A percentile compares a stretch with the other conserved stretches of the same genome.
phyloP scores from a whole-genome alignment of 208 protist genomes.

The Novymonas esmeraldas region DNA sequence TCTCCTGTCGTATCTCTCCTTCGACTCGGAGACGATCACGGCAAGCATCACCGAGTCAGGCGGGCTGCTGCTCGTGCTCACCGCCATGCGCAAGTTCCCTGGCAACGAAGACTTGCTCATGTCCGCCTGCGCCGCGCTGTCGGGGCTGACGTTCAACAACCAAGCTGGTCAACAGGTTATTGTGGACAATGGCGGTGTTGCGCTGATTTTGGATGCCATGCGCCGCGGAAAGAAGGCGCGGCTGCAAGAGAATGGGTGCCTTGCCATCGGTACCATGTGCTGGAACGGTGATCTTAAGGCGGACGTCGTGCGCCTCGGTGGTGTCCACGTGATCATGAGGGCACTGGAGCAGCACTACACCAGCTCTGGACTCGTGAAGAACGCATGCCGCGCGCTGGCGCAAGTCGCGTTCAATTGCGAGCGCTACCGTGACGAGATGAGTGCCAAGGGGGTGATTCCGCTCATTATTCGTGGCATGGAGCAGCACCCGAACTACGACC shows the following conservation, averaged over 20 bases:
- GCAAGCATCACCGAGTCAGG: slow-evolving; percentile 72
- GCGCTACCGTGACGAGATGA: slow-evolving; percentile 88
- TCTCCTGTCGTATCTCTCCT: slow-evolving; percentile 91
- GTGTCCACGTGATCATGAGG: slow-evolving; percentile 83
- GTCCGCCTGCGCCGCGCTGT: slow-evolving; percentile 84
- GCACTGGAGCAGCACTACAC: slow-evolving; percentile 82
- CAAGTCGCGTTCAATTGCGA: slow-evolving; percentile 93
- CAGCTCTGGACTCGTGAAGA: slow-evolving; percentile 85
- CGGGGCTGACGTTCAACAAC: slow-evolving; percentile 90
- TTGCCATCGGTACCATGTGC: slow-evolving; percentile 92
- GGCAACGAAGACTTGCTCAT: slow-evolving; percentile 84
- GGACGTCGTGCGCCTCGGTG: slow-evolving; percentile 80
- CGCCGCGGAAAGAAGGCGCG: slow-evolving; percentile 70
- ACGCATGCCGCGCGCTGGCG: slow-evolving; percentile 87
- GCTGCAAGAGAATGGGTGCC: slow-evolving; percentile 87
- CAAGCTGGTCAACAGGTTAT: slow-evolving; percentile 79
- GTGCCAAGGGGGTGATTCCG: slow-evolving; percentile 78
- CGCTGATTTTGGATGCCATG: slow-evolving; percentile 85
- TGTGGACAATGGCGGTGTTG: slow-evolving; percentile 74
- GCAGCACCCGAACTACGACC: slow-evolving; percentile 84
- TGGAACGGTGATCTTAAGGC: slow-evolving; percentile 92
- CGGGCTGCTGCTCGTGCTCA: slow-evolving; percentile 75
- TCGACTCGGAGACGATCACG: slow-evolving; percentile 91
- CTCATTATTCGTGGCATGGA: slow-evolving; percentile 89
- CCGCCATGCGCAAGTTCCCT: slow-evolving; percentile 83